phyloP scores from a whole-genome alignment of 192 early-diverging fungal genomes.

The Endogone sp. region DNA sequence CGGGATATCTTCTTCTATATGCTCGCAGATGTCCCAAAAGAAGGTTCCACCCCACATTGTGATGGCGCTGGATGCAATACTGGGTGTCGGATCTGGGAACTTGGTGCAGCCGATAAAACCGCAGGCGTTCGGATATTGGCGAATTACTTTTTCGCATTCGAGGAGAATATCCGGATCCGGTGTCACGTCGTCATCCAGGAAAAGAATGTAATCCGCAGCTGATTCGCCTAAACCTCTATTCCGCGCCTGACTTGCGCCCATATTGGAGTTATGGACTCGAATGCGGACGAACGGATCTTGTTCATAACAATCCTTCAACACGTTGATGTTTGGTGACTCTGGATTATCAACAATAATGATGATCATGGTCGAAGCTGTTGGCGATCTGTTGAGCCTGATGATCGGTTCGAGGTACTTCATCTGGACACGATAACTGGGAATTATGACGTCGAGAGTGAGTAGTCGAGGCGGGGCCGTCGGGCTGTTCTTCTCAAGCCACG shows the following conservation, averaged over 20 bases:
- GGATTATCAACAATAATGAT: too few relatives aligned
- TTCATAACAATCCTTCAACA: constrained; percentile 1
- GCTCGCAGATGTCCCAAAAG: constrained; percentile 7
- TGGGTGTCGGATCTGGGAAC: not conserved
- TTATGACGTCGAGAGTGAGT: not conserved
- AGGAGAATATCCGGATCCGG: not conserved
- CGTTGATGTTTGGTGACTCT: not conserved
- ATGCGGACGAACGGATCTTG: not conserved
- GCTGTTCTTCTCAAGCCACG: not conserved
- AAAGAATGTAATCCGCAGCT: constrained; percentile 5
- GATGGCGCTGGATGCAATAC: not conserved
- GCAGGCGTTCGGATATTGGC: not conserved
- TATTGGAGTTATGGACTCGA: not conserved
- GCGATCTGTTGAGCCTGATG: not conserved
- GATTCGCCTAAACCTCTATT: constrained; percentile 6
- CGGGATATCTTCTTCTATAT: not conserved
- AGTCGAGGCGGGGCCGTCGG: not conserved
- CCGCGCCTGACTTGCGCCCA: constrained; percentile 7
- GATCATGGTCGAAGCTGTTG: not conserved
- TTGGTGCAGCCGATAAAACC: constrained; percentile 4
- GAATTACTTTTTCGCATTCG: constrained; percentile 6
- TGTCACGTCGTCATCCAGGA: constrained; percentile 10
- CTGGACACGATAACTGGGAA: constrained; percentile 7
- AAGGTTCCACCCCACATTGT: not conserved
- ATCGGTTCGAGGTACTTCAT: constrained; percentile 4